Evolutionary conservation across 2,329 filamentous ascomycete genomes (phyloP).

Genomic region (Colletotrichum coccodes): DNA sequence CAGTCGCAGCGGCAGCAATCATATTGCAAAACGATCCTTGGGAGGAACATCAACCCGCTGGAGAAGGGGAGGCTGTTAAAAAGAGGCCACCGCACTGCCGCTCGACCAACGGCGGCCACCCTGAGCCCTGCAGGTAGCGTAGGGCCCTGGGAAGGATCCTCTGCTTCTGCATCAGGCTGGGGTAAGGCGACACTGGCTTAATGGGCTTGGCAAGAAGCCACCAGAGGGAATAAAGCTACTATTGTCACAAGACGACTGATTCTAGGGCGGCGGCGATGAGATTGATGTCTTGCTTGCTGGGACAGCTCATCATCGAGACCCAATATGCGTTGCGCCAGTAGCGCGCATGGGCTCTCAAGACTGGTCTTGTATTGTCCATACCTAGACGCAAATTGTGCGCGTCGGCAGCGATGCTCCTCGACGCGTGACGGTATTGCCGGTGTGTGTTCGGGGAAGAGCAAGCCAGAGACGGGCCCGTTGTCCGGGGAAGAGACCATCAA

Average conservation of each 20-base stretch:
- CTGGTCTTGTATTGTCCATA: not conserved
- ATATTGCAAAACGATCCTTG: not conserved
- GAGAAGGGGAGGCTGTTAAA: conserved; percentile 12
- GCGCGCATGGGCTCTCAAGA: not conserved
- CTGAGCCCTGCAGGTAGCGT: conserved; percentile 5
- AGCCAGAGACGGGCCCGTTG: not conserved
- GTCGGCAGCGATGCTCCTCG: not conserved
- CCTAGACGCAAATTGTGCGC: not conserved
- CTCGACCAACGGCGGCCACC: not conserved
- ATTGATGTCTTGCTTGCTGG: conserved; percentile 28
- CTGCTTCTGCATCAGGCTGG: conserved; percentile 24
- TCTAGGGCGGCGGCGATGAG: conserved; percentile 24
- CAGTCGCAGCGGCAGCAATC: not conserved
- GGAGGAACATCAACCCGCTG: not conserved
- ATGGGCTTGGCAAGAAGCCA: conserved; percentile 12
- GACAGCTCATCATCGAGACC: conserved; percentile 2
- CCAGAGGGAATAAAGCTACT: not conserved
- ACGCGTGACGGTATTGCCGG: not conserved
- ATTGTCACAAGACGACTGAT: not conserved
- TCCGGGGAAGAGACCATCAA: not conserved
- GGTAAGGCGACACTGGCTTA: conserved; percentile 6
- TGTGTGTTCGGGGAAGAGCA: not conserved
- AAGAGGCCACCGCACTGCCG: not conserved
- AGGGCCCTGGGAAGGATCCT: conserved; percentile 16
- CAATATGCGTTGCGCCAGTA: not conserved